Percentiles rank a stretch among this genome's conserved stretches.
Evolutionary conservation across 2,329 filamentous ascomycete genomes (phyloP).

Genomic region (Kalaharituber pfeilii): DNA sequence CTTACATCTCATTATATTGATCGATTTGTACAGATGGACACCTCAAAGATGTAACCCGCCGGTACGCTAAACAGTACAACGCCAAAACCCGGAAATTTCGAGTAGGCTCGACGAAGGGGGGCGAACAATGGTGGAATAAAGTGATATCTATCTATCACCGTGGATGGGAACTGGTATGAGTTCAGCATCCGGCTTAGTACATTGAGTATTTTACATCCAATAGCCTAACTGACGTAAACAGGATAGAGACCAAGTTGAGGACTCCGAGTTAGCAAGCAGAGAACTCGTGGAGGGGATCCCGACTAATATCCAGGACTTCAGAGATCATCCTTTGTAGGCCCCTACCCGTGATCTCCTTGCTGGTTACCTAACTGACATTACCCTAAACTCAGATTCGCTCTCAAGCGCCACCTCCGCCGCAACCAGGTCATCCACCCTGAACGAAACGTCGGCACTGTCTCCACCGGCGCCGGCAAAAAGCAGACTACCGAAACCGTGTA

Average conservation of each 20-base stretch:
- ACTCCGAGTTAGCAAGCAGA: constrained; percentile 52
- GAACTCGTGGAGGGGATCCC: constrained; percentile 70
- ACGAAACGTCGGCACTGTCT: constrained; percentile 59
- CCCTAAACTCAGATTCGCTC: constrained; percentile 31
- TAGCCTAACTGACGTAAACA: constrained; percentile 1
- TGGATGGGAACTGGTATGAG: constrained; percentile 12
- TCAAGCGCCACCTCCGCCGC: constrained; percentile 66
- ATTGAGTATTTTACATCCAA: neutral
- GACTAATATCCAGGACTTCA: constrained; percentile 70
- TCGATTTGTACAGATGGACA: constrained; percentile 31
- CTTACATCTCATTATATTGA: neutral
- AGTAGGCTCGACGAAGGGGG: constrained; percentile 49
- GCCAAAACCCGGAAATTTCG: constrained; percentile 70
- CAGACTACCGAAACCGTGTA: constrained; percentile 53
- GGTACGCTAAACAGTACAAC: constrained; percentile 77
- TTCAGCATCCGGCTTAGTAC: neutral
- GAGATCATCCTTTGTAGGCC: constrained; percentile 57
- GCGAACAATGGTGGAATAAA: constrained; percentile 38
- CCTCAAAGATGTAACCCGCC: constrained; percentile 67
- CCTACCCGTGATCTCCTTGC: neutral
- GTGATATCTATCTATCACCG: constrained; percentile 29
- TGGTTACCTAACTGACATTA: constrained; percentile 26
- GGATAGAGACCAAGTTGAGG: constrained; percentile 70
- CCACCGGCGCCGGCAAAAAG: constrained; percentile 39
- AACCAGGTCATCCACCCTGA: constrained; percentile 67